Evolutionary conservation across 768 basidiomycete species (phyloP).

Genomic region (Xanthoconium purpureum): DNA sequence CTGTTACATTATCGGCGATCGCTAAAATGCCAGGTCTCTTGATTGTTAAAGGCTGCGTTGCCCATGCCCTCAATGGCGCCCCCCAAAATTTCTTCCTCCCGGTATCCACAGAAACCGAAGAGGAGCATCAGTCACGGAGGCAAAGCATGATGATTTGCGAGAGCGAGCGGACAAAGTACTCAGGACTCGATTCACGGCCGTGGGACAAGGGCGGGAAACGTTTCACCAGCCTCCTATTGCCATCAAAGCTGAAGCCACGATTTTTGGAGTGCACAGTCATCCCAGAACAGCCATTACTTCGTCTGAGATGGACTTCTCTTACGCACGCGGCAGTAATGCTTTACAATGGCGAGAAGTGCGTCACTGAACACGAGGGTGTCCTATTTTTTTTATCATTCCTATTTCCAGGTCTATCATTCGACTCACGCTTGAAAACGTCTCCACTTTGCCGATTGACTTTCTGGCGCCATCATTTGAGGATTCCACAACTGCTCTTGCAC

Average conservation of each 20-base stretch:
- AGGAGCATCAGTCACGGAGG: slow-evolving; percentile 52
- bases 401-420: slow-evolving; percentile 70
- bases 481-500: slow-evolving; percentile 76
- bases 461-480: slow-evolving; percentile 86
- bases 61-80: slow-evolving; percentile 72
- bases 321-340: slow-evolving; percentile 94
- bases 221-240: slow-evolving; percentile 24
- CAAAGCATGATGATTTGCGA: slow-evolving; percentile 65
- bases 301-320: slow-evolving; percentile 83
- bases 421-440: slow-evolving; percentile 88
- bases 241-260: slow-evolving; percentile 32
- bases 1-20: slow-evolving; percentile 66
- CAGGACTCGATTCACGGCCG: slow-evolving; percentile 67
- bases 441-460: slow-evolving; percentile 78
- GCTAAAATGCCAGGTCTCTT: slow-evolving; percentile 66
- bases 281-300: slow-evolving; percentile 81
- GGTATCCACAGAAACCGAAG: slow-evolving; percentile 67
- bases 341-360: slow-evolving; percentile 90
- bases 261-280: slow-evolving; percentile 84
- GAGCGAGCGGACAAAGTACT: slow-evolving; percentile 64
- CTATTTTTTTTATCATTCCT: slow-evolving; percentile 1
- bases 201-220: slow-evolving; percentile 54
- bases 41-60: slow-evolving; percentile 70
- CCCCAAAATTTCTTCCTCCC: slow-evolving; percentile 75
- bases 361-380: slow-evolving; percentile 6